Evolutionary conservation across 2,329 filamentous ascomycete species (phyloP).

Genomic region (Aspergillus sp.): DNA sequence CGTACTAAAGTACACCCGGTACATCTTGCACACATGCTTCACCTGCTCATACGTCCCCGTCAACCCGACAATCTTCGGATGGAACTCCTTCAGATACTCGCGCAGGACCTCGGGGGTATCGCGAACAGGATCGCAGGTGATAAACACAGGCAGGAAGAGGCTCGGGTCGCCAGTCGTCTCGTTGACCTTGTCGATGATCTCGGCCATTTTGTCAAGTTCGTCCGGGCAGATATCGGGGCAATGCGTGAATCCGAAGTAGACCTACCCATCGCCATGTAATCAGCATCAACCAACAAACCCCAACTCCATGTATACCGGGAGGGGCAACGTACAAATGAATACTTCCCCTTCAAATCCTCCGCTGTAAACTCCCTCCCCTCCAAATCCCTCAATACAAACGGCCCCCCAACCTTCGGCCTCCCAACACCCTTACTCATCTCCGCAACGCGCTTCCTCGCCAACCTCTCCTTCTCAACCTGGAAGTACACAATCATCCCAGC

Average conservation of each 20-base stretch:
- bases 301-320: no score
- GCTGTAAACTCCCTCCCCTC: slow-evolving; percentile 71
- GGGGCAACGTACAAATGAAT: slow-evolving; percentile 43
- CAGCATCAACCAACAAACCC: slow-evolving; percentile 1
- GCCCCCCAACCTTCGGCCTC: slow-evolving; percentile 83
- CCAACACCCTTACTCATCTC: slow-evolving; percentile 92
- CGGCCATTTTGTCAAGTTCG: slow-evolving; percentile 98
- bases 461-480: slow-evolving; percentile 81
- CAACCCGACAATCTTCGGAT: slow-evolving; percentile 74
- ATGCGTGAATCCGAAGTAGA: slow-evolving; percentile 98
- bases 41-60: slow-evolving; percentile 92
- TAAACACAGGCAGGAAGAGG: slow-evolving; percentile 71
- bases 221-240: slow-evolving; percentile 98
- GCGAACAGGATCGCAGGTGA: slow-evolving; percentile 89
- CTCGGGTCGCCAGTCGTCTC: slow-evolving; percentile 31
- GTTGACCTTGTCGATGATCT: slow-evolving; percentile 69
- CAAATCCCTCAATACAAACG: slow-evolving; percentile 76
- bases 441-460: slow-evolving; percentile 81
- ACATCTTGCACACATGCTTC: slow-evolving; percentile 89
- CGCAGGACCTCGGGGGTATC: slow-evolving; percentile 81
- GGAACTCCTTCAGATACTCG: slow-evolving; percentile 84
- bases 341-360: slow-evolving; percentile 77
- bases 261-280: slow-evolving; percentile 41
- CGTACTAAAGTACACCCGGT: slow-evolving; percentile 95
- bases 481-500: slow-evolving; percentile 81